Evolutionary conservation across 179 eudicot genomes (phyloP).

Genomic region (Amaranthus tricolor): DNA sequence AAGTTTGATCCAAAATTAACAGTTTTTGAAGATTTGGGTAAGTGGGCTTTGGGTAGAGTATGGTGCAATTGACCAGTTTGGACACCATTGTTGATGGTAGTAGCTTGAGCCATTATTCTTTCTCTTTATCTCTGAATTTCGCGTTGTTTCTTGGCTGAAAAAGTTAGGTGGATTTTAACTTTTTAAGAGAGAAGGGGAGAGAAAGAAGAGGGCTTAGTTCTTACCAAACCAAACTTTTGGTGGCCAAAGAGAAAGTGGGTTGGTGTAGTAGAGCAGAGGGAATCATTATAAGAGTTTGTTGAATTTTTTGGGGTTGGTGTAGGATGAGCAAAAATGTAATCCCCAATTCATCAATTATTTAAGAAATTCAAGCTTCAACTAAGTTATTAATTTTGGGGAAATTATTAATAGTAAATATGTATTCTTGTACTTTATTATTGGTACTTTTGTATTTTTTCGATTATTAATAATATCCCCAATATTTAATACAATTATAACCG

Average conservation of each 20-base stretch:
- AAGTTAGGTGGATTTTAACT: constrained; percentile 4
- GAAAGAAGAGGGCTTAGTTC: neutral
- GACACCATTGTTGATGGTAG: constrained; percentile 37
- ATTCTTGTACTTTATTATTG: no score
- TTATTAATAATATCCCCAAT: no score
- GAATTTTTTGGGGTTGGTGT: neutral
- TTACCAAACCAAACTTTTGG: constrained; percentile 30
- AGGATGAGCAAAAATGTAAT: no score
- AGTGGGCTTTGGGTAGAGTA: constrained; percentile 36
- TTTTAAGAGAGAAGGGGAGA: neutral
- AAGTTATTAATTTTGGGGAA: no score
- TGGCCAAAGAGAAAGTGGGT: constrained; percentile 16
- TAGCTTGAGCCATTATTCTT: constrained; percentile 47
- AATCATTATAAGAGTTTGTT: neutral
- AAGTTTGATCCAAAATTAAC: constrained; percentile 41
- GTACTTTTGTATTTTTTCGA: no score
- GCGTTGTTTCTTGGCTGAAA: neutral
- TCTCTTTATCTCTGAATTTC: neutral
- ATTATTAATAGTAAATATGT: no score
- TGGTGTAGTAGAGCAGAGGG: constrained; percentile 2
- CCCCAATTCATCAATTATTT: no score
- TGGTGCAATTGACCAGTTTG: constrained; percentile 30
- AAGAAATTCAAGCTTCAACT: no score
- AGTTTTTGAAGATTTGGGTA: constrained; percentile 28
- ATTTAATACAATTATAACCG: no score